These are phyloP conservation scores for Phytophthora cryptogea DNA, from an alignment of 352 stramenopile species.

Conservation along the genomic window DNA sequence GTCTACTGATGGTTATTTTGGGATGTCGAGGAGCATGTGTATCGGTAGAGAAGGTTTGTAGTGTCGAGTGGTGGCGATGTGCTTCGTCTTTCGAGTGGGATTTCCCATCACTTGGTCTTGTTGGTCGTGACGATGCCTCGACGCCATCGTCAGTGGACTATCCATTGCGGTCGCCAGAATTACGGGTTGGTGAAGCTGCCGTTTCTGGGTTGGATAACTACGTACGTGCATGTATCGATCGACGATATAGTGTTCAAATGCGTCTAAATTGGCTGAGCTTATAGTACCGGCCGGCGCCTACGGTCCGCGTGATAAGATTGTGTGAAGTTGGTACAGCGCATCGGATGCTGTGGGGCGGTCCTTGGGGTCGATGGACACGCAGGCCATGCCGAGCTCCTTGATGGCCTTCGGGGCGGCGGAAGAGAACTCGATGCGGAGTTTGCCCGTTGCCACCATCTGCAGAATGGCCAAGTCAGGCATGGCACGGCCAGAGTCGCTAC, in stretches of 20 bases:
- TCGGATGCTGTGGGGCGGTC: conserved; percentile 44
- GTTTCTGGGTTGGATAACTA: background rate
- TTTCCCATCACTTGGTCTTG: conserved; percentile 1
- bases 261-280: conserved; percentile 26
- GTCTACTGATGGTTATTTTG: too few relatives aligned
- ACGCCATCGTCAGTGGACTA: background rate
- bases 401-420: conserved; percentile 22
- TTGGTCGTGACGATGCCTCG: background rate
- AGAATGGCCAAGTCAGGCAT: conserved; percentile 47
- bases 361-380: conserved; percentile 41
- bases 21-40: too few relatives aligned
- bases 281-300: conserved; percentile 26
- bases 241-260: background rate
- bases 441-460: conserved; percentile 49
- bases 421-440: conserved; percentile 48
- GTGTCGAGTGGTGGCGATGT: background rate
- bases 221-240: too few relatives aligned
- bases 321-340: conserved; percentile 48
- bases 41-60: background rate
- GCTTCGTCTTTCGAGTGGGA: background rate
- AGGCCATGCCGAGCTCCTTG: conserved; percentile 36
- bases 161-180: background rate
- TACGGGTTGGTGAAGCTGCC: background rate
- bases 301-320: conserved; percentile 26
- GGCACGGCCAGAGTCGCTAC: conserved; percentile 16